phyloP scores from a whole-genome alignment of 257 asterid genomes.

The Rubia yunnanensis region DNA sequence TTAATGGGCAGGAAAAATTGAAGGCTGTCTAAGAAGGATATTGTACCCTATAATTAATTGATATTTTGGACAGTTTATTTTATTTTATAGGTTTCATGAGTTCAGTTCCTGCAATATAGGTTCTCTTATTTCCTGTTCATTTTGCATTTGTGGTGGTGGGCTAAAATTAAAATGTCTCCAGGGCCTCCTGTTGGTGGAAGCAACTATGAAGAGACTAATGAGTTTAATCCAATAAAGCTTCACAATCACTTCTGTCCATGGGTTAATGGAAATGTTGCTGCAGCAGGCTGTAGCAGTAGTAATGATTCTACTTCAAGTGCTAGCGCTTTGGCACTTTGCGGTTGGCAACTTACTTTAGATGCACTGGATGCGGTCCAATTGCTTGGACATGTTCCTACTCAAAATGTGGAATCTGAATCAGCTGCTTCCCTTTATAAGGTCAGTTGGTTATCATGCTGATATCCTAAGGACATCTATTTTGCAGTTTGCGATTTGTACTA shows the following conservation, averaged over 20 bases:
- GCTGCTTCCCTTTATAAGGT: slow-evolving; percentile 97
- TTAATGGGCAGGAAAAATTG: not conserved
- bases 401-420: slow-evolving; percentile 92
- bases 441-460: slow-evolving; percentile 6
- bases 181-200: slow-evolving; percentile 91
- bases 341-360: slow-evolving; percentile 98
- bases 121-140: slow-evolving; percentile 3
- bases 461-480: not conserved
- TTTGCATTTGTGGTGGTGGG: slow-evolving; percentile 8
- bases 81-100: not conserved
- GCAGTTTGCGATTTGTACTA: not conserved
- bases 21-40: not conserved
- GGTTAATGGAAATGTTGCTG: slow-evolving; percentile 99
- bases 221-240: slow-evolving; percentile 89
- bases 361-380: slow-evolving; percentile 88
- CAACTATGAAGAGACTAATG: slow-evolving; percentile 82
- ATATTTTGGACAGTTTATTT: not conserved
- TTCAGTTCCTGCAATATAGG: not conserved
- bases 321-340: slow-evolving; percentile 68
- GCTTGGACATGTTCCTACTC: slow-evolving; percentile 81
- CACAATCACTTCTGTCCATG: slow-evolving; percentile 95
- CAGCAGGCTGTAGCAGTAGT: slow-evolving; percentile 85
- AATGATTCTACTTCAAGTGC: slow-evolving; percentile 71
- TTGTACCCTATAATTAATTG: not conserved
- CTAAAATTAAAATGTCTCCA: slow-evolving; percentile 23